Base-by-base conservation (phyloP, 2,329 filamentous ascomycete genomes). In the Pseudopyrenochaeta lycopersici region DNA sequence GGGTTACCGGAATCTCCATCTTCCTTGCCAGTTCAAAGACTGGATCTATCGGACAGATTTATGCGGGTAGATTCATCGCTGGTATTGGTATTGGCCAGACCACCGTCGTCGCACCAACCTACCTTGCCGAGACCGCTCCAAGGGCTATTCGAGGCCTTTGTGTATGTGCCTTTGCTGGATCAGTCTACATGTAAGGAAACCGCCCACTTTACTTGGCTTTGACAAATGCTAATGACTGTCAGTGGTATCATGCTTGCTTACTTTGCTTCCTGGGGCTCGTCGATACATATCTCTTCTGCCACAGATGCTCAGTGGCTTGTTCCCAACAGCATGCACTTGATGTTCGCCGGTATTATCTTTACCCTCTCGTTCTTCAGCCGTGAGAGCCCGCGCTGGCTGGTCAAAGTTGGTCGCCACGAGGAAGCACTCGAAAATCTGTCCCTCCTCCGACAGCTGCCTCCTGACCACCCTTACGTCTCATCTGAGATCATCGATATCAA, bases 191-290 rank as follows among this genome's bases (percentile, higher is more conserved):
- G 36, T 39, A 23, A 23, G 36, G 18, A 38, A 18, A 47, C 64
- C 18, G 57, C 10, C 12, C 20, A 23, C 18, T 56, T 58, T 10
- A 1, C 11, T n/a, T 40, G n/a, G 1, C 20, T 32, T 21, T 23
- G 38, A 9, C 5, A 18, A 35, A 56, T 41, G 1, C 18, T 31
- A n/a, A 18, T n/a, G 1, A 29, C 57, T 57, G 20, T 39, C 20
- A 39, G 36, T 47, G 90, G 90, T 20, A 91, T 92, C 56, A 89
- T 93, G 64, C 80, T 93, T 48, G 89, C 88, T 7, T 94, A 92
- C 77, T 93, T 92, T 66, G 85, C 88, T 54, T 90, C 74, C 4
- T 84, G 77, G 76, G 81, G 82, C 12, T 80, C 78, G n/a, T 77
- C 80, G 21, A 71, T 85, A 20, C 79, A 85, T 64, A 80, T 83